A percentile compares a stretch with the other conserved stretches of the same genome.
Evolutionary conservation across 2,329 filamentous ascomycete species (phyloP).

Genomic region (Metarhizium anisopliae): DNA sequence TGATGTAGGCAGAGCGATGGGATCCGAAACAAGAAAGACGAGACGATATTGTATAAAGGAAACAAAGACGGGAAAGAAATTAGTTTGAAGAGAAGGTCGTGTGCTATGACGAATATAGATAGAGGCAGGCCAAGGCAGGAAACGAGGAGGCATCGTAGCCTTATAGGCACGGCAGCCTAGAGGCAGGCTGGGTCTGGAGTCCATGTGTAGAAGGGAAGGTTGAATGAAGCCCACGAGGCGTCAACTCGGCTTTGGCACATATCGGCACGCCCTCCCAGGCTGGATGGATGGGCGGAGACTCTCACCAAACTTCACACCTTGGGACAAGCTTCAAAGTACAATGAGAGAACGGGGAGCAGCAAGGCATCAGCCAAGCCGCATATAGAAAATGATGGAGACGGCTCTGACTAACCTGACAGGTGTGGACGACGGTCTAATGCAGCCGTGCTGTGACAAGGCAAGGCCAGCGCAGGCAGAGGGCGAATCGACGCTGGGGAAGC

Average conservation of each 20-base stretch:
- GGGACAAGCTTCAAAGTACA: neutral
- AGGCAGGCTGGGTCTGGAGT: neutral
- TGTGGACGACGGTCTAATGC: conserved; percentile 19
- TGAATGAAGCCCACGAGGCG: conserved; percentile 1
- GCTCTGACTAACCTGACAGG: conserved; percentile 23
- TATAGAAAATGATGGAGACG: conserved; percentile 8
- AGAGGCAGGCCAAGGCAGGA: conserved; percentile 17
- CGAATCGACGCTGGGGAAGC: too few species aligned
- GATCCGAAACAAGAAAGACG: neutral
- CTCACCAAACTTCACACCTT: neutral
- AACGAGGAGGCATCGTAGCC: conserved; percentile 40
- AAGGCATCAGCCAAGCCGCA: conserved; percentile 22
- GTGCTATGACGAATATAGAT: conserved; percentile 13
- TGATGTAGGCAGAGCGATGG: neutral
- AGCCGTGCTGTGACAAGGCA: conserved; percentile 14
- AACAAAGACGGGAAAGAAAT: conserved; percentile 7
- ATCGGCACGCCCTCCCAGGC: conserved; percentile 5
- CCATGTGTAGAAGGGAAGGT: neutral
- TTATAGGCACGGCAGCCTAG: conserved; percentile 32
- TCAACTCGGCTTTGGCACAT: neutral
- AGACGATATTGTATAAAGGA: conserved; percentile 7
- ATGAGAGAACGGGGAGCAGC: conserved; percentile 3
- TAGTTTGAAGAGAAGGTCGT: conserved; percentile 10
- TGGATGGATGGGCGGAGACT: neutral
- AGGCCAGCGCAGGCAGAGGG: conserved; percentile 11